Conservation (phyloP, 2,329 filamentous ascomycete genomes). For the Penicillium verrucosum region DNA sequence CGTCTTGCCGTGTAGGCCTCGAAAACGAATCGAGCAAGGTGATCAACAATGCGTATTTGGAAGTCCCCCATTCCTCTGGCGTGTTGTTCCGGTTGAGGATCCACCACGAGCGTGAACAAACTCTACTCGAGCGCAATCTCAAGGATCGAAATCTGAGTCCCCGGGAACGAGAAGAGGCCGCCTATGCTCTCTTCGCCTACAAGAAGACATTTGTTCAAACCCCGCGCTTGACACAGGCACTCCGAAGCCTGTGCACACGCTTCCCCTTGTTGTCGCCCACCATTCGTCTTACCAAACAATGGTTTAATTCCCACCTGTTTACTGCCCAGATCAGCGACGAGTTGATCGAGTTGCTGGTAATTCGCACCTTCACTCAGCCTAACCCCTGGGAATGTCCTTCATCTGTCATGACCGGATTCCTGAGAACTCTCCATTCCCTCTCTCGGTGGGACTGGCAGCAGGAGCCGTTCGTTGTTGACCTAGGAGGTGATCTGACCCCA, state of each 20-base stretch:
- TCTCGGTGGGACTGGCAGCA: slow-evolving; percentile 89
- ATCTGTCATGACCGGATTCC: slow-evolving; percentile 73
- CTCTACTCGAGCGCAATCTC: slow-evolving; percentile 71
- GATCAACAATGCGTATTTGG: slow-evolving; percentile 77
- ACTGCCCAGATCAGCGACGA: slow-evolving; percentile 72
- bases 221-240: slow-evolving; percentile 76
- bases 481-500: slow-evolving; percentile 59
- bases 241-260: slow-evolving; percentile 75
- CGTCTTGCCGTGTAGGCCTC: slow-evolving; percentile 70
- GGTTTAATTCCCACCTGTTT: slow-evolving; percentile 83
- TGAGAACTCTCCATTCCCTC: slow-evolving; percentile 75
- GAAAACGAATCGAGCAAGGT: slow-evolving; percentile 69
- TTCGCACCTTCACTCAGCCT: slow-evolving; percentile 74
- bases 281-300: slow-evolving; percentile 81
- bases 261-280: slow-evolving; percentile 76
- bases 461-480: slow-evolving; percentile 77
- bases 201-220: slow-evolving; percentile 68
- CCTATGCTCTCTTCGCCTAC: slow-evolving; percentile 65
- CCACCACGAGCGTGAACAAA: slow-evolving; percentile 82
- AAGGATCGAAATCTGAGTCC: slow-evolving; percentile 69
- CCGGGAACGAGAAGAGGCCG: slow-evolving; percentile 64
- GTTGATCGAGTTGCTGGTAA: slow-evolving; percentile 77
- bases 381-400: slow-evolving; percentile 77
- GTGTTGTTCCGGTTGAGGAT: slow-evolving; percentile 80
- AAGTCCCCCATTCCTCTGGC: slow-evolving; percentile 70